Evolutionary conservation across 1,284 basidiomycete species (phyloP).

Genomic region (Wallemia hederae): DNA sequence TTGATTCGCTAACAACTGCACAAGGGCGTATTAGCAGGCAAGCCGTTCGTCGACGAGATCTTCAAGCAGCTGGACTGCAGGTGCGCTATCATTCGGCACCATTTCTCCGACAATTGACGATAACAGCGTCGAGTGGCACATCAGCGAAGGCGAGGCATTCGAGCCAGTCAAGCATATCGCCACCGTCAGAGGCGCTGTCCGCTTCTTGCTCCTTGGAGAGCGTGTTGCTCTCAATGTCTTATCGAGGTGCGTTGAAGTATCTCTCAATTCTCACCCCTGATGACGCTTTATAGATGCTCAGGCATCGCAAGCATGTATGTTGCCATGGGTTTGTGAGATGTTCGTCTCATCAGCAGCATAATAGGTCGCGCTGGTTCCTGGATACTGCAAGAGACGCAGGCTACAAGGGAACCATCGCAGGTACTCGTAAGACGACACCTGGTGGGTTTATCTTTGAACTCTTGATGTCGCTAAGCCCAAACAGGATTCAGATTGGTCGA

Average conservation of each 20-base stretch:
- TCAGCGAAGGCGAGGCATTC: slow-evolving; percentile 52
- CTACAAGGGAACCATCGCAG: slow-evolving; percentile 69
- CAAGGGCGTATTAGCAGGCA: slow-evolving; percentile 64
- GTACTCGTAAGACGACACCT: slow-evolving; percentile 95
- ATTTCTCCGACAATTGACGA: not conserved
- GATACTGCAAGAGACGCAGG: slow-evolving; percentile 50
- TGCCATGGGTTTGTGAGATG: not conserved
- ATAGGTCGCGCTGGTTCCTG: slow-evolving; percentile 46
- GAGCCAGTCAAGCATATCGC: slow-evolving; percentile 63
- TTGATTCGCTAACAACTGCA: not conserved
- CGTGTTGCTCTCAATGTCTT: slow-evolving; percentile 79
- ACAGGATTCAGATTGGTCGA: slow-evolving; percentile 78
- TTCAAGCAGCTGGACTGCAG: slow-evolving; percentile 67
- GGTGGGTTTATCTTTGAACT: slow-evolving; percentile 19
- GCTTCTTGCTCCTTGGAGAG: slow-evolving; percentile 75
- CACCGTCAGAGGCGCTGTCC: slow-evolving; percentile 62
- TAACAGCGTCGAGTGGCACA: slow-evolving; percentile 65
- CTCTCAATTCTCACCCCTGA: slow-evolving; percentile 38
- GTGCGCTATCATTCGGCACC: slow-evolving; percentile 23
- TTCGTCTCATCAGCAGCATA: slow-evolving; percentile 4
- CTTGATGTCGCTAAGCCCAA: not conserved
- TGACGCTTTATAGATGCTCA: not conserved
- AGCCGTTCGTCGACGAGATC: slow-evolving; percentile 83
- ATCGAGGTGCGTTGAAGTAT: slow-evolving; percentile 85
- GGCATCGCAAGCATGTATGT: not conserved